phyloP scores from a whole-genome alignment of 768 basidiomycete genomes.

The Boletus subparvulus region DNA sequence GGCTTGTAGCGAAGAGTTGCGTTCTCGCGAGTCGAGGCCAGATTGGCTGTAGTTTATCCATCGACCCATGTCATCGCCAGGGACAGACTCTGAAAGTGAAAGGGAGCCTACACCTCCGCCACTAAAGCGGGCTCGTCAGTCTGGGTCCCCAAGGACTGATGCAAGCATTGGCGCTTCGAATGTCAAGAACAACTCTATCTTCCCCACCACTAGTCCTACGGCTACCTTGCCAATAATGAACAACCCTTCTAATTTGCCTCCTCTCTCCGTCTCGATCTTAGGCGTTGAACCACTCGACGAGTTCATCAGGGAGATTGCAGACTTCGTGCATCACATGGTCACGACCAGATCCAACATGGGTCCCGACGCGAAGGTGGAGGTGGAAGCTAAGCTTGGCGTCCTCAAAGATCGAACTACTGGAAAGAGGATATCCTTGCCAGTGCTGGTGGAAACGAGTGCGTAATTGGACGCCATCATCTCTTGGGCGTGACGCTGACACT shows the following conservation, averaged over 20 bases:
- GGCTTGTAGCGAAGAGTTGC: not conserved
- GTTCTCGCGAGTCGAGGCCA: not conserved
- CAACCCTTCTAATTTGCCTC: conserved; percentile 44
- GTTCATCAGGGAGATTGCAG: conserved; percentile 88
- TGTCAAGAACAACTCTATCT: conserved; percentile 19
- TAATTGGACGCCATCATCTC: conserved; percentile 14
- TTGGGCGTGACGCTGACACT: conserved; percentile 2
- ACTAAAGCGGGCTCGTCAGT: conserved; percentile 39
- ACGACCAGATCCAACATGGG: conserved; percentile 54
- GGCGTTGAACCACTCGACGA: conserved; percentile 91
- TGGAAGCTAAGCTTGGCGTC: conserved; percentile 88
- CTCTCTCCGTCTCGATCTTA: conserved; percentile 77
- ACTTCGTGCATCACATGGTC: conserved; percentile 80
- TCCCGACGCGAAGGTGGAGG: conserved; percentile 58
- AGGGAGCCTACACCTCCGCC: conserved; percentile 30
- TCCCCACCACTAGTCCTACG: conserved; percentile 8
- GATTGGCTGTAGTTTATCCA: conserved; percentile 6
- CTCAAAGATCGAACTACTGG: conserved; percentile 58
- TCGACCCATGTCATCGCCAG: conserved; percentile 28
- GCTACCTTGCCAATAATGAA: conserved; percentile 23
- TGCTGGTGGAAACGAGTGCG: conserved; percentile 84
- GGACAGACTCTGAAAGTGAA: conserved; percentile 31
- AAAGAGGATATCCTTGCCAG: conserved; percentile 64
- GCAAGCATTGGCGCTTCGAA: conserved; percentile 21
- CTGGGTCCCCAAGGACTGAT: conserved; percentile 27